Evolutionary conservation across 257 asterid genomes (phyloP), one percentile per base, ranked within the genome.

Genomic region (Nicotiana noctiflora): DNA sequence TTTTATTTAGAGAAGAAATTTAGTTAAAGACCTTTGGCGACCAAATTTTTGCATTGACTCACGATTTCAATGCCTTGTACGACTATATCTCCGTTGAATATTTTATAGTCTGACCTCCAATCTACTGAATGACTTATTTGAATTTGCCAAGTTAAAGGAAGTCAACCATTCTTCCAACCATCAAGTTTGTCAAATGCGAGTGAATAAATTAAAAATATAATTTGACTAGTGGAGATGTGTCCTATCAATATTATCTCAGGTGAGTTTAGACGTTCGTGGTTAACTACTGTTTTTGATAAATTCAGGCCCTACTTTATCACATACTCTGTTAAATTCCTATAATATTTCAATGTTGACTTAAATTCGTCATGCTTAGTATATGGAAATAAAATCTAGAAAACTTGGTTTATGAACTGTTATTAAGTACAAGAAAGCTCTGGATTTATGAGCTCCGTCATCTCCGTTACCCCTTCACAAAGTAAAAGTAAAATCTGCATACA

Each of bases 261-360:
- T 84, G 84, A 68, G 82, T 52, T 84, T 75, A 11, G 82, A 80
- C 84, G 32, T 76, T 44, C 61, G 15, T 37, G 14, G 75, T 83
- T 80, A 75, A 80, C 81, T 74, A 1, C 15, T 51, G 7, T 18
- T 32, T 55, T 23, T 12, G 4, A 18, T 74, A 51, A 56, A 12
- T 9, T 44, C 13, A 60, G 84, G 4, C 75, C 80, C 23, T 57
- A 15, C 65, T 15, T 29, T 27, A 25, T 25, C 32, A 72, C 76
- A 60, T 53, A 74, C 53, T 18, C 60, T 27, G 59, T 66, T 52
- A 21, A 60, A 80, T 37, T 60, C 44, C 62, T 57, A 25, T 40
- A 40, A 8, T 8, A 40, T 40, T 40, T 40, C 49, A 2, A 8
- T 2, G 49, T 10, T 40, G 49, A 40, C 49, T 40, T 8, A 12